phyloP scores from a whole-genome alignment of 768 basidiomycete genomes.

The Auriscalpium orientale region DNA sequence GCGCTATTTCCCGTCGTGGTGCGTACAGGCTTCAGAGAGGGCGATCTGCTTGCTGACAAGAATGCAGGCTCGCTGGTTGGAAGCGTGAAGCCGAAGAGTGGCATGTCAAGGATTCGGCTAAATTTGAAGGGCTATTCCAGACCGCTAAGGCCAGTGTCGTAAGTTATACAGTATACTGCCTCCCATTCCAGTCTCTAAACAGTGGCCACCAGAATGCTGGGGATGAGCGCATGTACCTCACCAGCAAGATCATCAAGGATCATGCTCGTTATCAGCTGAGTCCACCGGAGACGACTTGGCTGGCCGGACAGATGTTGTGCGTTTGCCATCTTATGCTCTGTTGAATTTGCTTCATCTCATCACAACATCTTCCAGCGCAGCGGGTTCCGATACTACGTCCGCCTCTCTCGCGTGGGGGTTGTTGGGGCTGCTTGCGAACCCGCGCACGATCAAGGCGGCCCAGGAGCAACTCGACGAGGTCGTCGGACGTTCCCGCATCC shows the following conservation, averaged over 20 bases:
- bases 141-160: conserved; percentile 1
- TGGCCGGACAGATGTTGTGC: conserved; percentile 9
- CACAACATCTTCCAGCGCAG: not conserved
- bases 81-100: conserved; percentile 14
- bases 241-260: conserved; percentile 3
- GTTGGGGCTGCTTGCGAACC: conserved; percentile 13
- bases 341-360: not conserved
- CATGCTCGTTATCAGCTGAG: not conserved
- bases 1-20: conserved; percentile 5
- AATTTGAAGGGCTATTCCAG: conserved; percentile 10
- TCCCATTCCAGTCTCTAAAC: not conserved
- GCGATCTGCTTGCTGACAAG: too few species aligned
- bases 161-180: not conserved
- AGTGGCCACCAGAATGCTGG: not conserved
- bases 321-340: not conserved
- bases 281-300: conserved; percentile 9
- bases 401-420: conserved; percentile 3
- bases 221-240: conserved; percentile 1
- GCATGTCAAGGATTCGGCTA: not conserved
- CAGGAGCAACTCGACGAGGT: conserved; percentile 15
- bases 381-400: conserved; percentile 1
- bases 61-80: conserved; percentile 15
- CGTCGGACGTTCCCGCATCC: conserved; percentile 11
- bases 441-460: conserved; percentile 6
- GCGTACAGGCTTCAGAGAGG: not conserved